These are phyloP conservation scores for Plasmodium yoelii DNA, from an alignment of 169 alveolate species.

Conservation along the genomic window DNA sequence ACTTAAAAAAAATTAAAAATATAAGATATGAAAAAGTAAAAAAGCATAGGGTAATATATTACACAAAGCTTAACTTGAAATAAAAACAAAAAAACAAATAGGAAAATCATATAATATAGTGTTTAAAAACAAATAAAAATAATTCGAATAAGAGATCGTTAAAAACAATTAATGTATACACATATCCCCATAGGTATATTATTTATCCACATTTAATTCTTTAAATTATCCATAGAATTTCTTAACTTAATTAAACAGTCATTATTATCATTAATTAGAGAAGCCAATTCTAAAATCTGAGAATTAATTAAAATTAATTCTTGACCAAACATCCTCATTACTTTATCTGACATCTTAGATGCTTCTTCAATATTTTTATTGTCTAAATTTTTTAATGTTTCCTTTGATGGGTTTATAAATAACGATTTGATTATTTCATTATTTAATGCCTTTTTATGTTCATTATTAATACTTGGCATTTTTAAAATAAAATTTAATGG, in stretches of 20 bases:
- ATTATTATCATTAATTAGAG: slow-evolving; percentile 64
- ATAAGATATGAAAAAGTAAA: no score
- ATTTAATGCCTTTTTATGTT: slow-evolving; percentile 52
- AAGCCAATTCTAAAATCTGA: slow-evolving; percentile 46
- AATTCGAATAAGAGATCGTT: no score
- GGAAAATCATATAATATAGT: no score
- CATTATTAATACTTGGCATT: slow-evolving; percentile 77
- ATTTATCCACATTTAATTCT: not conserved
- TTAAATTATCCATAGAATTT: slow-evolving; percentile 25
- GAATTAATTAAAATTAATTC: slow-evolving; percentile 70
- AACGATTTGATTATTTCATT: slow-evolving; percentile 42
- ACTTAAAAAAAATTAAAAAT: no score
- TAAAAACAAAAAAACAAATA: no score
- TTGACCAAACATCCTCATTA: slow-evolving; percentile 74
- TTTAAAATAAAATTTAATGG: slow-evolving; percentile 69
- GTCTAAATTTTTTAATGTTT: slow-evolving; percentile 27
- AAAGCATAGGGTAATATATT: no score
- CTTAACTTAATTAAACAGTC: slow-evolving; percentile 40
- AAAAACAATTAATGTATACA: no score
- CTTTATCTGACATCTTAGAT: slow-evolving; percentile 61
- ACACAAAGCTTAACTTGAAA: no score
- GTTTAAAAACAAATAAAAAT: no score
- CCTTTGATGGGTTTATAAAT: slow-evolving; percentile 47
- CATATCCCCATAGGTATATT: no score
- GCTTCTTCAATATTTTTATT: slow-evolving; percentile 47